These are phyloP conservation scores for Alternaria gaisen DNA, from an alignment of 2,329 filamentous ascomycete genomes.

Conservation along the genomic window DNA sequence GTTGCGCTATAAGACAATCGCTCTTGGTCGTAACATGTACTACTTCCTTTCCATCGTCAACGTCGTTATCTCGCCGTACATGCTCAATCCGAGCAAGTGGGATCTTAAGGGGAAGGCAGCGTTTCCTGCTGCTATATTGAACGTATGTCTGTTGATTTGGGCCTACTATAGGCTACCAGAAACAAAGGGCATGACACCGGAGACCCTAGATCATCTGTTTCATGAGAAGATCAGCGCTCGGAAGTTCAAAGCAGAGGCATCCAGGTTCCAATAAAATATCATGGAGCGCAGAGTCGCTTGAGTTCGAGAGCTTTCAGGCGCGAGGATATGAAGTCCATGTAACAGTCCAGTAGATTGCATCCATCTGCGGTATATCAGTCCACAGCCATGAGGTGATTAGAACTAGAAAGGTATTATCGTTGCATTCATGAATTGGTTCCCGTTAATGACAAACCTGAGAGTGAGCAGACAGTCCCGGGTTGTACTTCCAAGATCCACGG, in stretches of 20 bases:
- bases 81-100: constrained; percentile 18
- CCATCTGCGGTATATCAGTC: no score
- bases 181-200: constrained; percentile 78
- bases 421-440: no score
- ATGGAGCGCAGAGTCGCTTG: no score
- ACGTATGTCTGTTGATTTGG: constrained; percentile 72
- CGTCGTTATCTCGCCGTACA: constrained; percentile 49
- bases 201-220: constrained; percentile 82
- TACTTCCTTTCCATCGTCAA: constrained; percentile 81
- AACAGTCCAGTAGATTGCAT: no score
- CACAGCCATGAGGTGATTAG: no score
- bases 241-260: constrained; percentile 18
- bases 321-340: no score
- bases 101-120: constrained; percentile 79
- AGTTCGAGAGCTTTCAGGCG: no score
- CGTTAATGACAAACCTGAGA: no score
- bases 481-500: no score
- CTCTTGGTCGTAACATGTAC: constrained; percentile 75
- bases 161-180: constrained; percentile 81
- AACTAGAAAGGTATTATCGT: no score
- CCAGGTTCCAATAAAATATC: not conserved
- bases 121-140: constrained; percentile 77
- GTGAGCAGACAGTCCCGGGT: no score
- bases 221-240: constrained; percentile 55
- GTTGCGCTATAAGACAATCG: constrained; percentile 86